Evolutionary conservation across 2,329 filamentous ascomycete genomes (phyloP), one percentile per base, ranked within the genome.

Genomic region (Trichoderma gracile): DNA sequence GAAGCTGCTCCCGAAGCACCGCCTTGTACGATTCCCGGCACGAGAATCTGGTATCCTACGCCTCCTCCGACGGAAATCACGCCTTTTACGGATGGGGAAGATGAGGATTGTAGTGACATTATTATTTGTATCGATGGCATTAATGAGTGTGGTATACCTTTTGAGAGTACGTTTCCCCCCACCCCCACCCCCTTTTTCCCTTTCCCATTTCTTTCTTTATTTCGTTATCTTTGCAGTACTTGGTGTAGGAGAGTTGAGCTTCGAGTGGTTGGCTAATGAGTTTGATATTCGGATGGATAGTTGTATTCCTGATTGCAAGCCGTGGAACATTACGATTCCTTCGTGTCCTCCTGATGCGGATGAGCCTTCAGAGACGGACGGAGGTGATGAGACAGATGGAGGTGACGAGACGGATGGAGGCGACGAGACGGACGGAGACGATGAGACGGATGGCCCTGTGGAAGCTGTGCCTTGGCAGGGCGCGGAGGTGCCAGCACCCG

Each of bases 91-190:
- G 33, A 38, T 17, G 30, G 21, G 40, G 49, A 45, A 14, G 30
- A 45, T 14, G 67, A 68, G 30, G 61, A 70, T 57, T 75, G 74
- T 65, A 68, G 56, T 33, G 68, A 66, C 4, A 70, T 69, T 4
- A 73, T 64, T 14, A 43, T 73, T 23, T 75, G 71, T 55, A 60
- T 69, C 25, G 69, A 73, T 60, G 54, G 38, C 0, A 58, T 71
- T 40, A 71, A 74, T 52, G 40, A 67, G 21, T 74, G 72, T 50
- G 71, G 71, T 33, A 68, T 70, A 2, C 54, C 40, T 15, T 73
- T 70, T 27, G 68, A 42, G 70, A 58, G 71, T 72, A 62, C 63
- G 70, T 38, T 38, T 14, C 10, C 33, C 33, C 33, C 33, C 25
- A 4, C 25, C 25, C 25, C 25, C n/a, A n/a, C 6, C 30, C 10